Base-by-base conservation (phyloP, 2,329 filamentous ascomycete species). In the Botryotinia globosa region DNA sequence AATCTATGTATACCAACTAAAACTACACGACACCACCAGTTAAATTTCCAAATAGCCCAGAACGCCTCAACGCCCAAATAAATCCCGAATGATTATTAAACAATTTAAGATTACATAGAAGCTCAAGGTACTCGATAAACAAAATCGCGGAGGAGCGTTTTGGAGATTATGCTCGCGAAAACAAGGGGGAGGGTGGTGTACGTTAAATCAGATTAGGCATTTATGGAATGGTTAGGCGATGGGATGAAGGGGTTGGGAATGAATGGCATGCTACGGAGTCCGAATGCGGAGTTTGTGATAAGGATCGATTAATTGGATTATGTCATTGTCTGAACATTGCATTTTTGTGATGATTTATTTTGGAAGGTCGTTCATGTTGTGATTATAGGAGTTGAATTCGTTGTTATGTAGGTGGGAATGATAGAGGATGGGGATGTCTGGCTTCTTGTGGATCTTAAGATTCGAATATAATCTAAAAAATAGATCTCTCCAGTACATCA, bases 281-380 rank as follows among this genome's bases (percentile, higher is more conserved):
- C 51, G n/a, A 4, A 18, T 29, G 4, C 4, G 16, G 51, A 16
- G 14, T 29, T 8, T 18, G n/a, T 18, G 51, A 56, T 32, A 2
- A 8, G 51, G 14, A 29, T 54, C 2, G 14, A 18, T 29, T 0
- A 1, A 54, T 54, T 29, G 5, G 7, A 54, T 8, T 16, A 1
- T 0, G n/a, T 8, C 18, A 14, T 18, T 54, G 14, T 3, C 18
- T 54, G 3, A 3, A 54, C 5, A 29, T 18, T 54, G n/a, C 12
- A 29, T 54, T 5, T 54, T 4, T 8, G 12, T 0, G 5, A 25
- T 29, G n/a, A 56, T 29, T 56, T 56, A 8, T 18, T 29, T 29
- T 18, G 7, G 14, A 18, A 2, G 1, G 9, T 16, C 3, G 3
- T 32, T 18, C 6, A 16, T 56, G 18, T 18, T 1, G 4, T 18